Conservation (phyloP, 306 rosid genomes). For the Luffa aegyptiaca region DNA sequence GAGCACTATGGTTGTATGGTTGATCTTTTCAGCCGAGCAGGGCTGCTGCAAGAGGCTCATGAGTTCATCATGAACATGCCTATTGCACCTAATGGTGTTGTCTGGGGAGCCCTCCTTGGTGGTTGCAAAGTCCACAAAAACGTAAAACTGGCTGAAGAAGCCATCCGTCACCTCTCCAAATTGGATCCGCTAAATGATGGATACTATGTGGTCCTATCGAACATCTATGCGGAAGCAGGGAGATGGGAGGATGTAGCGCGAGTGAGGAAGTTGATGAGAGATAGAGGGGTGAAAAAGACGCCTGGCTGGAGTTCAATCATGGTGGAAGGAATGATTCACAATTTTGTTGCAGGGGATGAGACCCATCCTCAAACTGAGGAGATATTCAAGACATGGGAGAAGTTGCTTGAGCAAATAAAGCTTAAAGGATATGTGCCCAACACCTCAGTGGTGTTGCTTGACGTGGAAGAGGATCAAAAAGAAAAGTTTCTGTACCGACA, state of each 20-base stretch:
- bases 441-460: constrained; percentile 41
- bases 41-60: constrained; percentile 38
- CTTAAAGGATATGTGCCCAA: constrained; percentile 40
- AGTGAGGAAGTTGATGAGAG: constrained; percentile 37
- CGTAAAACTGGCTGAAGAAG: constrained; percentile 37
- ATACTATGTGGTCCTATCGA: constrained; percentile 31
- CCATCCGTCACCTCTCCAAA: constrained; percentile 28
- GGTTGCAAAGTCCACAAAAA: constrained; percentile 48
- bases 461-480: constrained; percentile 40
- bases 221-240: constrained; percentile 38
- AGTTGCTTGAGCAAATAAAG: constrained; percentile 32
- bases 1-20: constrained; percentile 57
- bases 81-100: constrained; percentile 33
- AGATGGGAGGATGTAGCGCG: constrained; percentile 27
- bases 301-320: constrained; percentile 47
- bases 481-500: constrained; percentile 31
- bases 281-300: constrained; percentile 34
- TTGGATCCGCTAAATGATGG: constrained; percentile 41
- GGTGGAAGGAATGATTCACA: constrained; percentile 29
- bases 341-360: constrained; percentile 43
- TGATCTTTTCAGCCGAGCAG: constrained; percentile 41
- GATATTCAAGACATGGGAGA: constrained; percentile 30
- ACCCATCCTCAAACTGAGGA: constrained; percentile 36
- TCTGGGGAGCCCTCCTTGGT: constrained; percentile 48
- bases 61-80: constrained; percentile 46